These are phyloP conservation scores for Pseudocercospora cruenta DNA, from an alignment of 2,329 filamentous ascomycete genomes.

Conservation along the genomic window DNA sequence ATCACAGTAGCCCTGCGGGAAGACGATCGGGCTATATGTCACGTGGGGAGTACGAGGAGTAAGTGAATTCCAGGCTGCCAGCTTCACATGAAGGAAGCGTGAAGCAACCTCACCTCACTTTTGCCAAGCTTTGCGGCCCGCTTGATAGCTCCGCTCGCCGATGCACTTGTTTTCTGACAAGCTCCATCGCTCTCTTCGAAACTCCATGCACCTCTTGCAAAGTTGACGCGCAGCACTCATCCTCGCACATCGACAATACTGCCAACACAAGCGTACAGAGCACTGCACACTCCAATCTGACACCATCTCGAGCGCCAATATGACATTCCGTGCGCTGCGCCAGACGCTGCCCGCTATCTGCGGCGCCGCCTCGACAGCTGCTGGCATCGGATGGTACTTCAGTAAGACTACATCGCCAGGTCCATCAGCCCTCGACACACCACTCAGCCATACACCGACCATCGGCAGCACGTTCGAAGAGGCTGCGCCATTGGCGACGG, in stretches of 20 bases:
- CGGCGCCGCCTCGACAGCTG: not conserved
- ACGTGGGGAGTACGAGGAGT: not conserved
- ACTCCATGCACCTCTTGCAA: not conserved
- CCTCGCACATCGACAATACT: not conserved
- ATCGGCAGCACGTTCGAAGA: not conserved
- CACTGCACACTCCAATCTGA: not conserved
- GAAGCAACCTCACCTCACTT: not conserved
- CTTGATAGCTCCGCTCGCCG: not conserved
- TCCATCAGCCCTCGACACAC: not conserved
- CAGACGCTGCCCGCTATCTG: not conserved
- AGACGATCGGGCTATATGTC: not conserved
- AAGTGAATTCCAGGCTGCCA: not conserved
- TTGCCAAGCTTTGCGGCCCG: not conserved
- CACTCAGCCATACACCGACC: not conserved
- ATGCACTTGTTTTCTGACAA: not conserved
- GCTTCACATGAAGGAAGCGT: not conserved
- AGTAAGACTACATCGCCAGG: not conserved
- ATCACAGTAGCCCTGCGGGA: not conserved
- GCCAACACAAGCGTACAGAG: not conserved
- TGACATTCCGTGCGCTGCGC: not conserved
- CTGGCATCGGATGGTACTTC: not conserved
- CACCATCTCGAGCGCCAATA: not conserved
- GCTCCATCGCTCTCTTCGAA: not conserved
- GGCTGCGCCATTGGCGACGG: not conserved
- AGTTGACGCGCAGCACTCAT: not conserved